Conservation (phyloP, 106 monocot species). For the Agapanthus africanus region DNA sequence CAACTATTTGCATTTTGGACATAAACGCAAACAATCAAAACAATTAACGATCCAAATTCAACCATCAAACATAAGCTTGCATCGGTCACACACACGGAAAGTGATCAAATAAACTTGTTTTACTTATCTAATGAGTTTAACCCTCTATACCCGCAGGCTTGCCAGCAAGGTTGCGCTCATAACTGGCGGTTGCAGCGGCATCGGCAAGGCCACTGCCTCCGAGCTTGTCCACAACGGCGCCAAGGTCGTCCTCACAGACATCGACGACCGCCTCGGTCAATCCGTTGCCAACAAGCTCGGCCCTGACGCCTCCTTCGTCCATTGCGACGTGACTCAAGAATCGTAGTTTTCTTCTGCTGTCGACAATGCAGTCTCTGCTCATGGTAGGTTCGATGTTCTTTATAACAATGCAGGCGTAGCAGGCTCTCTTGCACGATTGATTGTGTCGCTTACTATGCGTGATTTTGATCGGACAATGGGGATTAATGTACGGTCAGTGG, state of each 20-base stretch:
- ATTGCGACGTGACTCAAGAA: constrained; percentile 44
- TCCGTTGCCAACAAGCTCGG: constrained; percentile 30
- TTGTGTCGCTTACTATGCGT: constrained; percentile 25
- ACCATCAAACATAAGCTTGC: too few relatives aligned
- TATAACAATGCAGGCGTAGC: constrained; percentile 50
- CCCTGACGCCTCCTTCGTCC: constrained; percentile 26
- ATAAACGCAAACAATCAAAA: too few relatives aligned
- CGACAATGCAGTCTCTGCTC: constrained; percentile 22
- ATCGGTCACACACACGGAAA: too few relatives aligned
- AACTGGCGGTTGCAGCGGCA: constrained; percentile 53
- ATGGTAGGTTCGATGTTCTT: constrained; percentile 49
- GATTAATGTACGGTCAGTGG: constrained; percentile 31
- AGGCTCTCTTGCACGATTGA: constrained; percentile 18
- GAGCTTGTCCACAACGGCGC: constrained; percentile 48
- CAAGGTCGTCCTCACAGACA: constrained; percentile 35
- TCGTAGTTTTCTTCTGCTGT: constrained; percentile 29
- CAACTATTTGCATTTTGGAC: too few relatives aligned
- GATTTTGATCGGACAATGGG: constrained; percentile 46
- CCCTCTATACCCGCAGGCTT: too few relatives aligned
- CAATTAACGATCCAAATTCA: too few relatives aligned
- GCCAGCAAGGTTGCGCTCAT: constrained; percentile 41
- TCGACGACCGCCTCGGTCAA: constrained; percentile 22
- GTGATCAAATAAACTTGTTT: too few relatives aligned
- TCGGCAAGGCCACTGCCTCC: constrained; percentile 39
- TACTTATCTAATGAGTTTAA: too few relatives aligned